Conservation (phyloP, 495 filamentous ascomycete species). For the Neurospora sublineolata region DNA sequence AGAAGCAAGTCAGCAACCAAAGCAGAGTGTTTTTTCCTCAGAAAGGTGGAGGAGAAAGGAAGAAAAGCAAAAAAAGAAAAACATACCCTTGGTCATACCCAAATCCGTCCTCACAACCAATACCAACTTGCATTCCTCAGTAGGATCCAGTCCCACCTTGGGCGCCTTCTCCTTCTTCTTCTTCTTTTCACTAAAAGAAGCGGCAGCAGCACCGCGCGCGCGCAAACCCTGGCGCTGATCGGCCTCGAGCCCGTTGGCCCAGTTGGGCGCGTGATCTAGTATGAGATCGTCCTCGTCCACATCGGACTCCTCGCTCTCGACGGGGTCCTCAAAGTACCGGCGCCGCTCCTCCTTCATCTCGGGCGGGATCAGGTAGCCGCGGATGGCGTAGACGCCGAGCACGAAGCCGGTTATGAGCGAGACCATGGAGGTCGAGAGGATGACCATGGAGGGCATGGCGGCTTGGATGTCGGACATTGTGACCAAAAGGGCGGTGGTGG, state of each 20-base stretch:
- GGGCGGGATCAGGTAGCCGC: conserved; percentile 40
- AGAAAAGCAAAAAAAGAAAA: not conserved
- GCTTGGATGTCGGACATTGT: conserved; percentile 4
- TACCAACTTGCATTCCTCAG: conserved; percentile 88
- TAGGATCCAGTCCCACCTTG: conserved; percentile 22
- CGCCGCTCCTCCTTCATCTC: conserved; percentile 23
- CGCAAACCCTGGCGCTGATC: conserved; percentile 38
- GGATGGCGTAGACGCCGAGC: conserved; percentile 39
- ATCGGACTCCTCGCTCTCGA: conserved; percentile 42
- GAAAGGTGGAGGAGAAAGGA: too few species aligned
- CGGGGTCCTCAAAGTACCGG: conserved; percentile 23
- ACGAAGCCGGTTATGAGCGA: conserved; percentile 54
- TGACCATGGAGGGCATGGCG: conserved; percentile 12
- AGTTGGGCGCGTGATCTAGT: conserved; percentile 50
- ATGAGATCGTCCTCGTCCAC: conserved; percentile 39
- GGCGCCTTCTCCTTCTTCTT: conserved; percentile 1
- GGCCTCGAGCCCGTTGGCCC: conserved; percentile 39
- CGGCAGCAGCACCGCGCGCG: conserved; percentile 3
- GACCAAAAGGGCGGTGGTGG: too few species aligned
- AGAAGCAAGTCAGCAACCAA: not conserved
- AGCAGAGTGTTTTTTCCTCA: too few species aligned
- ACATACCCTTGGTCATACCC: conserved; percentile 87
- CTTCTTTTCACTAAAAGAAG: conserved; percentile 6
- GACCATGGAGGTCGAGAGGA: conserved; percentile 53
- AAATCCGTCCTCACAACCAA: conserved; percentile 86